Conservation (phyloP, 768 basidiomycete species). For the Solioccasus polychromus region DNA sequence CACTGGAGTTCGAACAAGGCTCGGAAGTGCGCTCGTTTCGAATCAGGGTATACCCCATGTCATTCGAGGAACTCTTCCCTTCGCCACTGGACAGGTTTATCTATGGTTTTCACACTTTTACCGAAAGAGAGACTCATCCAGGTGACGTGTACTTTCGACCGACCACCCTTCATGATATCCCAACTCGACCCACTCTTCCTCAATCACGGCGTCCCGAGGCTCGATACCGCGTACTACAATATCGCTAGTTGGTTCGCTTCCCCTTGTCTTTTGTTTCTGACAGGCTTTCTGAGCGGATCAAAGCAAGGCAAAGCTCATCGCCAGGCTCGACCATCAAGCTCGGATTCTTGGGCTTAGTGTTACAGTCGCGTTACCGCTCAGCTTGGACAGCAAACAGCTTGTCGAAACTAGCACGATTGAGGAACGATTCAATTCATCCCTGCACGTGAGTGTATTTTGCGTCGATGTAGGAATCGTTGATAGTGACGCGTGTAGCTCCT, state of each 20-base stretch:
- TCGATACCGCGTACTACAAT: slow-evolving; percentile 84
- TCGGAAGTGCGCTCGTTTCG: slow-evolving; percentile 85
- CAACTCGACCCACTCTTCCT: slow-evolving; percentile 76
- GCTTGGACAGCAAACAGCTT: slow-evolving; percentile 70
- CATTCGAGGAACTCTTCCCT: slow-evolving; percentile 30
- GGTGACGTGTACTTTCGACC: slow-evolving; percentile 70
- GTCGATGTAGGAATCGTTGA: too few relatives aligned
- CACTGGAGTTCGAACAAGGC: slow-evolving; percentile 80
- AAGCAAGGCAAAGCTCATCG: slow-evolving; percentile 73
- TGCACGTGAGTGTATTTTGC: slow-evolving; percentile 41
- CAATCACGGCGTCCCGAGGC: slow-evolving; percentile 70
- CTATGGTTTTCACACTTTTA: slow-evolving; percentile 76
- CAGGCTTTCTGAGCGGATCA: slow-evolving; percentile 27
- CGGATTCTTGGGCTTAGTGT: slow-evolving; percentile 76
- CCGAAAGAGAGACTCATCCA: slow-evolving; percentile 66
- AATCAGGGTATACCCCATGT: slow-evolving; percentile 51
- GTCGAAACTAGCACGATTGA: slow-evolving; percentile 49
- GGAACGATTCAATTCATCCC: slow-evolving; percentile 49
- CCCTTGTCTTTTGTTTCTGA: not conserved
- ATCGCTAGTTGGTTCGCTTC: slow-evolving; percentile 74
- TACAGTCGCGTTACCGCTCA: slow-evolving; percentile 73
- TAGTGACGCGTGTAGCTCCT: slow-evolving; percentile 60
- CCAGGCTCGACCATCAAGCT: slow-evolving; percentile 70
- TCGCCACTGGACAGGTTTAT: slow-evolving; percentile 59
- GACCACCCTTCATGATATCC: slow-evolving; percentile 58